Conservation (phyloP, 441 rosid species). For the Daphne laureola region DNA sequence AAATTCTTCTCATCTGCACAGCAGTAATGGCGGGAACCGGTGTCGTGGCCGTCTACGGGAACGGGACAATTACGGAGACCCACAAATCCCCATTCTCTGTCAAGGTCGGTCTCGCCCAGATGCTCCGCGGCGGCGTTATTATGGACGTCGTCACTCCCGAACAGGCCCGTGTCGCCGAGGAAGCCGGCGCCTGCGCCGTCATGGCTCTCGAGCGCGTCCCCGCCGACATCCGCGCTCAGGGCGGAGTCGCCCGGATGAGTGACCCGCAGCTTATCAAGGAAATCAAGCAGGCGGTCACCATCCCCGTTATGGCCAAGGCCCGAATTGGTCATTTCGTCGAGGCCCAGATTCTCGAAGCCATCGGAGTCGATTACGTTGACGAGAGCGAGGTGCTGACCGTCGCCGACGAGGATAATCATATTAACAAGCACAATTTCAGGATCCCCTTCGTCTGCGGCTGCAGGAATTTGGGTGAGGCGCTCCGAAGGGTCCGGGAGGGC, state of each 20-base stretch:
- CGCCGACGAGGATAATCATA: slow-evolving; percentile 85
- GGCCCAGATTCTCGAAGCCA: slow-evolving; percentile 82
- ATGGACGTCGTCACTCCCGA: slow-evolving; percentile 91
- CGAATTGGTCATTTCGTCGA: slow-evolving; percentile 94
- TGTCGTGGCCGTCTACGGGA: slow-evolving; percentile 85
- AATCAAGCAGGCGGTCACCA: slow-evolving; percentile 74
- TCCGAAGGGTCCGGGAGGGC: slow-evolving; percentile 80
- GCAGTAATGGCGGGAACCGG: slow-evolving; percentile 66
- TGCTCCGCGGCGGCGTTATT: slow-evolving; percentile 95
- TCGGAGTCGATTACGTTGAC: slow-evolving; percentile 80
- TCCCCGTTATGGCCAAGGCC: slow-evolving; percentile 95
- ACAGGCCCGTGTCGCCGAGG: slow-evolving; percentile 83
- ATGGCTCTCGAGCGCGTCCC: slow-evolving; percentile 95
- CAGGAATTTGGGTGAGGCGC: slow-evolving; percentile 76
- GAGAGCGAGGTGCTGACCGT: slow-evolving; percentile 76
- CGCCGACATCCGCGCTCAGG: slow-evolving; percentile 85
- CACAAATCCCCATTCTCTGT: slow-evolving; percentile 90
- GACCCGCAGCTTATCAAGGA: slow-evolving; percentile 87
- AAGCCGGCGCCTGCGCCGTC: slow-evolving; percentile 90
- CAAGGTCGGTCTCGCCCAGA: slow-evolving; percentile 90
- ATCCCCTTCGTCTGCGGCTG: slow-evolving; percentile 93
- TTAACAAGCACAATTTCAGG: slow-evolving; percentile 87
- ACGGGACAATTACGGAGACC: slow-evolving; percentile 72
- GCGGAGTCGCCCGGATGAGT: slow-evolving; percentile 92
- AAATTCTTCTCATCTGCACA: not conserved